Conservation (phyloP, 352 stramenopile genomes). For the Thraustochytrium striatum region DNA sequence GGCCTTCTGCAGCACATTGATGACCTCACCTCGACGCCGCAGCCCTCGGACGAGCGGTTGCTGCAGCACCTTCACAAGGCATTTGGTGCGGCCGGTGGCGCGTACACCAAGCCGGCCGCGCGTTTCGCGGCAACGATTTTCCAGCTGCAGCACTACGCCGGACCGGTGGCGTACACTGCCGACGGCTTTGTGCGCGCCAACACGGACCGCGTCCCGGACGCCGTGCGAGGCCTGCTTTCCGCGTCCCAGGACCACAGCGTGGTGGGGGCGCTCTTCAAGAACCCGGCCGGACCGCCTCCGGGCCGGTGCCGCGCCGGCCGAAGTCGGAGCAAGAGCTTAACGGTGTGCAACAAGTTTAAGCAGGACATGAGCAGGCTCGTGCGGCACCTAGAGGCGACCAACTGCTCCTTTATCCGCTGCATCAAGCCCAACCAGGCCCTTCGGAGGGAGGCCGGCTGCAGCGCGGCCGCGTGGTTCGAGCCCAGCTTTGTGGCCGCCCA, state of each 20-base stretch:
- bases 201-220: conserved; percentile 75
- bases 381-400: conserved; percentile 66
- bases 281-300: background rate
- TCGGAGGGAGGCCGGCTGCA: conserved; percentile 64
- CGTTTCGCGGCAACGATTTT: conserved; percentile 60
- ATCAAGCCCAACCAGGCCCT: conserved; percentile 78
- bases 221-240: conserved; percentile 65
- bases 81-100: background rate
- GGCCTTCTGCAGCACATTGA: conserved; percentile 32
- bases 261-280: background rate
- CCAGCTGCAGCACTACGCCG: conserved; percentile 78
- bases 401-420: conserved; percentile 73
- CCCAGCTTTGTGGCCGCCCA: conserved; percentile 67
- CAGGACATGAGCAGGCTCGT: conserved; percentile 69
- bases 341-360: conserved; percentile 61
- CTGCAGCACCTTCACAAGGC: conserved; percentile 30
- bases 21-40: background rate
- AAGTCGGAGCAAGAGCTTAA: background rate
- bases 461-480: conserved; percentile 58
- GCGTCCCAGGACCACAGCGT: background rate
- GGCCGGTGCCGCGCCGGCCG: too few species aligned
- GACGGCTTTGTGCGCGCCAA: conserved; percentile 83
- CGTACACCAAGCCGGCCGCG: conserved; percentile 16
- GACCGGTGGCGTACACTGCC: conserved; percentile 77
- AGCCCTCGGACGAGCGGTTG: conserved; percentile 36